Percentiles rank a stretch among this genome's conserved stretches.
phyloP scores from a whole-genome alignment of 345 rosid species.

The Carallia pectinifolia region DNA sequence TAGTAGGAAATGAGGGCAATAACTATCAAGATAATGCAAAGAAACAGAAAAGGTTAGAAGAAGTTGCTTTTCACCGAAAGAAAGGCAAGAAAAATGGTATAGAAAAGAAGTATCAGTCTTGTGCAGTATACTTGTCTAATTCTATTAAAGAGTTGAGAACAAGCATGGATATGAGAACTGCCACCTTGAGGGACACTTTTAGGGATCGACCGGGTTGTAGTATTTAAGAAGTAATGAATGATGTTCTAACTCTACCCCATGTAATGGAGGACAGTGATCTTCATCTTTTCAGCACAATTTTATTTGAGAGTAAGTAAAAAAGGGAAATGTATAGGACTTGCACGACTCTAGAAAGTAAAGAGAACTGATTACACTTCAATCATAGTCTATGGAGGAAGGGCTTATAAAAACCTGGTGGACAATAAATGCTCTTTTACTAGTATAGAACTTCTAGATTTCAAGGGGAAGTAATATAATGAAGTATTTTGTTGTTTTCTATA shows the following conservation, averaged over 20 bases:
- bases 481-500: too few species aligned
- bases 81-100: background rate
- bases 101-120: background rate
- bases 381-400: too few species aligned
- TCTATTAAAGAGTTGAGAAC: background rate
- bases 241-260: background rate
- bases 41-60: background rate
- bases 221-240: background rate
- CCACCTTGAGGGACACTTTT: background rate
- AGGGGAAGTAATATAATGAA: too few species aligned
- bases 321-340: background rate
- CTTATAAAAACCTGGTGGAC: too few species aligned
- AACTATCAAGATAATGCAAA: background rate
- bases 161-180: background rate
- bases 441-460: too few species aligned
- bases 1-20: background rate
- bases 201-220: background rate
- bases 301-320: background rate
- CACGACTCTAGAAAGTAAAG: background rate
- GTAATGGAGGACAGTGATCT: background rate
- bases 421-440: too few species aligned
- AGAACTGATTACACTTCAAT: background rate
- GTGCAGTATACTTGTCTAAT: background rate
- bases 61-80: too few species aligned
- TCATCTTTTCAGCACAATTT: background rate